Base-by-base conservation (phyloP, 2,329 filamentous ascomycete species). In the Talaromyces verruculosus region DNA sequence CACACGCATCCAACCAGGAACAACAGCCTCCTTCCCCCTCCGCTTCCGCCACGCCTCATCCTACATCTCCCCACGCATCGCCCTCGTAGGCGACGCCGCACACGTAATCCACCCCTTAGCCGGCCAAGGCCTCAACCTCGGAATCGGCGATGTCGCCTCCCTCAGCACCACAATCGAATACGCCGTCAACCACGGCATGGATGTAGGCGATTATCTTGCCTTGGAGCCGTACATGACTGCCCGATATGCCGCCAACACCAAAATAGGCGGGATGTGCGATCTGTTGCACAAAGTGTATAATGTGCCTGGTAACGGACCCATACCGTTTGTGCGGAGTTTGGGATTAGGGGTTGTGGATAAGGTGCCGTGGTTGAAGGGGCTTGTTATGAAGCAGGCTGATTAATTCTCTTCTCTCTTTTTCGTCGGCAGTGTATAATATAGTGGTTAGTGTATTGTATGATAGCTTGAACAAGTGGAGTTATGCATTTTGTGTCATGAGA, bases 61-160 rank as follows among this genome's bases (percentile, higher is more conserved):
- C 1, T 99, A 99, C 75, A 91, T 91, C 49, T 91, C 89, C 45
- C 92, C 97, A 73, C 89, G 95, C n/a, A 84, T 97, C 8, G 95
- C 93, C 0, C 86, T 99, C 0, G 88, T 99, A 41, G 95, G 95
- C 67, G 95, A 99, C 70, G 95, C 95, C 1, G 95, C 95, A 7
- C 95, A 99, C 77, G 96, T 93, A 1, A 89, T 97, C 69, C 95
- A 99, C 77, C 95, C 95, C 0, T 88, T 99, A 3, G 95, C 92
- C 1, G 95, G 95, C 0, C 95, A 98, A 78, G 95, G 95, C 0
- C 84, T 99, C 15, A 99, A 99, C 75, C 91, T 96, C 72, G 95
- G 95, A 1, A 89, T 98, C 69, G 93, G 88, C 19, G 95, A 99
- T 75, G 91, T 95, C 0, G 89, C 92, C 72, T 90, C 90, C 63